Conservation (phyloP, 2,329 filamentous ascomycete genomes). For the Gaeumannomyces tritici region DNA sequence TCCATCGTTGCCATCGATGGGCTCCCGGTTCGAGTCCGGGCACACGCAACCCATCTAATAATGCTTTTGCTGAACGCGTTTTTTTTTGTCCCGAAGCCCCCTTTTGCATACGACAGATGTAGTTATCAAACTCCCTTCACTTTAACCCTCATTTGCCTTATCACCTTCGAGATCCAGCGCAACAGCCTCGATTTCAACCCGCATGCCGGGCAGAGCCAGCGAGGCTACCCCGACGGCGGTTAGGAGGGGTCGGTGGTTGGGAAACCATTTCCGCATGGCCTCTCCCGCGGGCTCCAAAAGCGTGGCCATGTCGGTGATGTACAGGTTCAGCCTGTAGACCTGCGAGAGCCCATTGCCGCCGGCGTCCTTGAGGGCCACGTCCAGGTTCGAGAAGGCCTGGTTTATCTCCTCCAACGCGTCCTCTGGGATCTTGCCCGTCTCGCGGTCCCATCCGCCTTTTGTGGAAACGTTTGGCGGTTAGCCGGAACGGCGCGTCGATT, state of each 20-base stretch:
- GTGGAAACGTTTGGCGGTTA: neutral
- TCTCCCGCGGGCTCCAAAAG: slow-evolving; percentile 29
- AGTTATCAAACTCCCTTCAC: too few species aligned
- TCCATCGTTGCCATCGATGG: slow-evolving; percentile 2
- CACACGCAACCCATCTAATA: neutral
- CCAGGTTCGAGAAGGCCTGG: slow-evolving; percentile 42
- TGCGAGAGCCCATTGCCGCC: slow-evolving; percentile 27
- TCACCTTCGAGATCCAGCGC: slow-evolving; percentile 31
- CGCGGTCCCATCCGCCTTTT: slow-evolving; percentile 1
- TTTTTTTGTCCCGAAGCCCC: too few species aligned
- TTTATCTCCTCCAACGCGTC: slow-evolving; percentile 23
- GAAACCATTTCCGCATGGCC: slow-evolving; percentile 40
- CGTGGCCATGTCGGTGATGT: slow-evolving; percentile 29
- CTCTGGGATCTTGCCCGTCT: slow-evolving; percentile 21
- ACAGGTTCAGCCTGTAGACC: slow-evolving; percentile 25
- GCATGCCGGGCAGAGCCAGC: slow-evolving; percentile 40
- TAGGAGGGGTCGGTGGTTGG: slow-evolving; percentile 42
- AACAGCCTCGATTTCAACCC: slow-evolving; percentile 48
- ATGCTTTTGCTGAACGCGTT: neutral
- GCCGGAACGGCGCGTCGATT: neutral
- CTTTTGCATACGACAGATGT: too few species aligned
- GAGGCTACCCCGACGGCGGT: slow-evolving; percentile 40
- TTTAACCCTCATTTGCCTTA: neutral
- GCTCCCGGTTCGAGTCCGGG: slow-evolving; percentile 1
- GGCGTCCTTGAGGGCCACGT: slow-evolving; percentile 33